Conservation (phyloP, 2,329 filamentous ascomycete species). For the Colletotrichum incanum region DNA sequence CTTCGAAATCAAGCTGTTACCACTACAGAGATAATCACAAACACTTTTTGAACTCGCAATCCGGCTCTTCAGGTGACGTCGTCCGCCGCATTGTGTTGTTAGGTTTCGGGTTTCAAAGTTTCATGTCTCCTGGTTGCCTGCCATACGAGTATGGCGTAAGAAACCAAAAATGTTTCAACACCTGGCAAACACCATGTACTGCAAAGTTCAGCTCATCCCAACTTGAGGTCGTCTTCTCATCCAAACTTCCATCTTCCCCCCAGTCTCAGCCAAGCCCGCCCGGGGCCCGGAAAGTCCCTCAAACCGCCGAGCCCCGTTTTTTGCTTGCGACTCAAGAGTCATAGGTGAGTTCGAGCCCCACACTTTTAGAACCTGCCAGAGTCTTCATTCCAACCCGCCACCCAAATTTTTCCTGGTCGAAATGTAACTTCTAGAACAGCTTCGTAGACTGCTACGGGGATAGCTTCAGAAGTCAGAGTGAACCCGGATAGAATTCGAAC, state of each 20-base stretch:
- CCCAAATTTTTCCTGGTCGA: background rate
- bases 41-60: background rate
- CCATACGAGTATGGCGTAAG: conserved; percentile 4
- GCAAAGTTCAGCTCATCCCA: conserved; percentile 33
- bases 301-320: background rate
- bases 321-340: conserved; percentile 16
- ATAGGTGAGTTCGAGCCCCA: conserved; percentile 28
- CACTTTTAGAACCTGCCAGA: conserved; percentile 31
- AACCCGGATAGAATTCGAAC: background rate
- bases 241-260: conserved; percentile 17
- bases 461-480: background rate
- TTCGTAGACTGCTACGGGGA: background rate
- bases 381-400: conserved; percentile 3
- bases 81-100: background rate
- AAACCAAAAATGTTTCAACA: conserved; percentile 37
- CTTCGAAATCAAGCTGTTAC: conserved; percentile 2
- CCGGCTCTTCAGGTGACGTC: conserved; percentile 2
- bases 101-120: conserved; percentile 22
- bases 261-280: background rate
- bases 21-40: conserved; percentile 24
- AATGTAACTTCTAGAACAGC: background rate
- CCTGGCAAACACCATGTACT: conserved; percentile 7
- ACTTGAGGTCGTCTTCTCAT: conserved; percentile 17
- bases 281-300: conserved; percentile 24
- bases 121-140: background rate